phyloP scores from a whole-genome alignment of 371 early-diverging fungal species.

The Mucor velutinosus region DNA sequence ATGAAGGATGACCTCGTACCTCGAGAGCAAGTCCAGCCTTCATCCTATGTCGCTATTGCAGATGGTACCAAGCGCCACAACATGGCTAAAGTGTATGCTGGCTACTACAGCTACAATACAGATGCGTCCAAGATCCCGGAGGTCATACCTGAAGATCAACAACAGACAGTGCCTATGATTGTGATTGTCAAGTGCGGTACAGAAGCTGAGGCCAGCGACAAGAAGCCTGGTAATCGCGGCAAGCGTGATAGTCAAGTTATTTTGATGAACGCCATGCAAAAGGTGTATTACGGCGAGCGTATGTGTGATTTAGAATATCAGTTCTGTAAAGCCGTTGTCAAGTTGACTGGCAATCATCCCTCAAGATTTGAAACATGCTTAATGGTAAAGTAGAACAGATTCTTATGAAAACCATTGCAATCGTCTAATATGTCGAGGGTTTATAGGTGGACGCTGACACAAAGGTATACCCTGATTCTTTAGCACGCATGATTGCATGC shows the following conservation, averaged over 20 bases:
- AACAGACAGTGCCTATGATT: slow-evolving; percentile 59
- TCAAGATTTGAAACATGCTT: slow-evolving; percentile 88
- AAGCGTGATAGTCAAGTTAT: slow-evolving; percentile 71
- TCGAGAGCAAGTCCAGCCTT: slow-evolving; percentile 55
- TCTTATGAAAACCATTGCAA: too few species aligned
- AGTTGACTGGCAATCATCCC: slow-evolving; percentile 82
- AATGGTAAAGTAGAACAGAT: slow-evolving; percentile 63
- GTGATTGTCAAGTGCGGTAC: slow-evolving; percentile 87
- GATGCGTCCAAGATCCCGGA: slow-evolving; percentile 36
- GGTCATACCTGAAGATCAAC: slow-evolving; percentile 45
- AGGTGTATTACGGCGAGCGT: slow-evolving; percentile 90
- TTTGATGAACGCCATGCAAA: slow-evolving; percentile 90
- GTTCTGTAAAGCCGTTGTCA: slow-evolving; percentile 88
- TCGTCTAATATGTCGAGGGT: background rate
- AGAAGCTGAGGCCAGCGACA: slow-evolving; percentile 59
- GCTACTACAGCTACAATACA: slow-evolving; percentile 67
- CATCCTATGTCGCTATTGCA: slow-evolving; percentile 86
- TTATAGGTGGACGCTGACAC: slow-evolving; percentile 94
- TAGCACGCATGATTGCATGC: slow-evolving; percentile 78
- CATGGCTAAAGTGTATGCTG: slow-evolving; percentile 88
- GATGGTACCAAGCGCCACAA: slow-evolving; percentile 87
- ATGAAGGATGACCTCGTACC: slow-evolving; percentile 71
- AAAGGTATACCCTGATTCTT: slow-evolving; percentile 79
- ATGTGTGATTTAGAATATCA: slow-evolving; percentile 97
- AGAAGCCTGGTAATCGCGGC: slow-evolving; percentile 58